phyloP scores from a whole-genome alignment of 768 basidiomycete genomes.

The Rickenella mellea region DNA sequence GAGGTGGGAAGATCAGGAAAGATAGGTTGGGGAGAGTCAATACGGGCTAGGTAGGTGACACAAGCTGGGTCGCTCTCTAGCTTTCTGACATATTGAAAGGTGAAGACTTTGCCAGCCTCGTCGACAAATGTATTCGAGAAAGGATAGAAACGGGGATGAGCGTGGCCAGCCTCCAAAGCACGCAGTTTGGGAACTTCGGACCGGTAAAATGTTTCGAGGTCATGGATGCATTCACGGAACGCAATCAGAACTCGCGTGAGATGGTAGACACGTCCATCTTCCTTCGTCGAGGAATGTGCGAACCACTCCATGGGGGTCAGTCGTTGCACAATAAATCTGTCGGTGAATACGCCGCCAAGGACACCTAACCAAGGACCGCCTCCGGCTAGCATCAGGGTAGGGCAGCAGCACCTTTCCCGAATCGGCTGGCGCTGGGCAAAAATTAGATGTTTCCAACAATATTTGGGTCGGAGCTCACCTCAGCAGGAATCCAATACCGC shows the following conservation, averaged over 20 bases:
- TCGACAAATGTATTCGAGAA: conserved; percentile 9
- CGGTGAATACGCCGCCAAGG: conserved; percentile 21
- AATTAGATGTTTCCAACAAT: too few species aligned
- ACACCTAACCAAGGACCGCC: conserved; percentile 22
- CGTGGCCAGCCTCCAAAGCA: too few species aligned
- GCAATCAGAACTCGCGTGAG: conserved; percentile 15
- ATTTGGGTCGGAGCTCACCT: too few species aligned
- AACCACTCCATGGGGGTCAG: conserved; percentile 24
- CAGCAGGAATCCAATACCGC: not conserved
- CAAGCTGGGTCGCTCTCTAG: conserved; percentile 13
- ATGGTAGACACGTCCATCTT: conserved; percentile 9
- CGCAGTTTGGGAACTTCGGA: too few species aligned
- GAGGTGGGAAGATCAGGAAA: too few species aligned
- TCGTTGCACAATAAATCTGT: conserved; percentile 19
- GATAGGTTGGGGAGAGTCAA: not conserved
- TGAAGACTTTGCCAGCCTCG: not conserved
- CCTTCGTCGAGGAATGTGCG: conserved; percentile 9
- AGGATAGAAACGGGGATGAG: conserved; percentile 13
- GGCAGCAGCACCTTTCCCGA: conserved; percentile 15
- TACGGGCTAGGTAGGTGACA: conserved; percentile 15
- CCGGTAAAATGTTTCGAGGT: conserved; percentile 8
- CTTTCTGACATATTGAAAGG: conserved; percentile 13
- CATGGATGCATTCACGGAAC: conserved; percentile 9
- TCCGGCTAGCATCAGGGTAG: conserved; percentile 19
- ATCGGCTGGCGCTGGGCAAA: too few species aligned